A percentile compares a stretch with the other conserved stretches of the same genome.
Conservation (phyloP, 345 rosid species). For the Eucalyptus pumila region DNA sequence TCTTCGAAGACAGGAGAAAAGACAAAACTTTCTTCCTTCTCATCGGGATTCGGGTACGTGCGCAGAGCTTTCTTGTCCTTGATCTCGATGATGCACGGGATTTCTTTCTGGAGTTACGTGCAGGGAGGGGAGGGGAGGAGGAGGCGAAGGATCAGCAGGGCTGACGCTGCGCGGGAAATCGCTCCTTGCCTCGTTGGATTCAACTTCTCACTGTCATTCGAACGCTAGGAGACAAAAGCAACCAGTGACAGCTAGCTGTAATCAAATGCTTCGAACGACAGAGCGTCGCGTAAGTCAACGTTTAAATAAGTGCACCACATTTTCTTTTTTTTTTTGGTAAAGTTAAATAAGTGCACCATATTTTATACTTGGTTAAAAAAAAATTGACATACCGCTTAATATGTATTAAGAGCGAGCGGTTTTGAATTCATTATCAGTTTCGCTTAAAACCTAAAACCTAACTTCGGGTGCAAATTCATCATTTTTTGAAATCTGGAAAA, state of each 20-base stretch:
- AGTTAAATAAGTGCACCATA: neutral
- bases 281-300: neutral
- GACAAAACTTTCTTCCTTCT: neutral
- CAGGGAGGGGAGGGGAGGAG: neutral
- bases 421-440: rapidly evolving
- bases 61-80: neutral
- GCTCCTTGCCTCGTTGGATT: neutral
- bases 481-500: rapidly evolving
- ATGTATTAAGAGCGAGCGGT: rapidly evolving
- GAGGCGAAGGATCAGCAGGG: neutral
- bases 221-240: neutral
- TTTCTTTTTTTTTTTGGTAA: too few relatives aligned
- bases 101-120: neutral
- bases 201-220: neutral
- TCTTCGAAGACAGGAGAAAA: neutral
- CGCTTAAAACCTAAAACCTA: rapidly evolving
- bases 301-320: neutral
- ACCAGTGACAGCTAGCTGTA: neutral
- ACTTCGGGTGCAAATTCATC: rapidly evolving
- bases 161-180: neutral
- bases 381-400: too few relatives aligned
- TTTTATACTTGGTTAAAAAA: neutral
- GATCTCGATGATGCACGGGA: neutral
- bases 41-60: neutral
- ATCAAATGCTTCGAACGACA: neutral